Conservation (phyloP, 441 rosid genomes). For the Cnidoscolus chayamansa region DNA sequence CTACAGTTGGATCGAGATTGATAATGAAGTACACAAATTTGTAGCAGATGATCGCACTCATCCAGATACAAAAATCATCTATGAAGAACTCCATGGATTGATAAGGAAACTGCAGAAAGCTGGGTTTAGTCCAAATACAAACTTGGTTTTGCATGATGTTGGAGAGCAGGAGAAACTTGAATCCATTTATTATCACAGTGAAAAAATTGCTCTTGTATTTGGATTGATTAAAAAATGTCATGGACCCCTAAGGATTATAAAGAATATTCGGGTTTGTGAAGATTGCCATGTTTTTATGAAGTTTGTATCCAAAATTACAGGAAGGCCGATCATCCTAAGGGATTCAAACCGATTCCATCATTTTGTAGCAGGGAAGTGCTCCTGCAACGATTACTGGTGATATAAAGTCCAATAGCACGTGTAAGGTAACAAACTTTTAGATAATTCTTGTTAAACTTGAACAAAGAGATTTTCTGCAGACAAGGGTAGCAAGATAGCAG, state of each 20-base stretch:
- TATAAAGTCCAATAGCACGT: too few relatives aligned
- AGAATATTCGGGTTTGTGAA: slow-evolving; percentile 59
- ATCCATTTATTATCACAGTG: slow-evolving; percentile 57
- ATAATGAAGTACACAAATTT: slow-evolving; percentile 60
- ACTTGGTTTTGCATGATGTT: slow-evolving; percentile 51
- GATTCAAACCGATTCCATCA: slow-evolving; percentile 68
- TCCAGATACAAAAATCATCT: slow-evolving; percentile 44
- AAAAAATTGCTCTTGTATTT: slow-evolving; percentile 65
- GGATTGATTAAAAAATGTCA: slow-evolving; percentile 43
- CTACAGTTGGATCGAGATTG: slow-evolving; percentile 84
- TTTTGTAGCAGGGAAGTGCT: slow-evolving; percentile 55
- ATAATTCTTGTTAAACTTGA: too few relatives aligned
- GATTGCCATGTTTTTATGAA: slow-evolving; percentile 68
- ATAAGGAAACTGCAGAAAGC: slow-evolving; percentile 39
- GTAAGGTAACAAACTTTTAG: too few relatives aligned
- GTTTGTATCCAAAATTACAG: slow-evolving; percentile 37
- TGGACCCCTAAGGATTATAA: slow-evolving; percentile 52
- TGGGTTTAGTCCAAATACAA: slow-evolving; percentile 48
- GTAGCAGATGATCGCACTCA: slow-evolving; percentile 57
- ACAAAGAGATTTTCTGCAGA: too few relatives aligned
- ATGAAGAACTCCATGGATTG: slow-evolving; percentile 38
- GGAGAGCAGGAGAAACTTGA: slow-evolving; percentile 50
- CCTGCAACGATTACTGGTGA: slow-evolving; percentile 62
- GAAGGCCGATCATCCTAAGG: slow-evolving; percentile 44
- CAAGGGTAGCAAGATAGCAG: too few relatives aligned